These are phyloP conservation scores for Colletotrichum eremochloae DNA, from an alignment of 2,329 filamentous ascomycete genomes.

Conservation along the genomic window DNA sequence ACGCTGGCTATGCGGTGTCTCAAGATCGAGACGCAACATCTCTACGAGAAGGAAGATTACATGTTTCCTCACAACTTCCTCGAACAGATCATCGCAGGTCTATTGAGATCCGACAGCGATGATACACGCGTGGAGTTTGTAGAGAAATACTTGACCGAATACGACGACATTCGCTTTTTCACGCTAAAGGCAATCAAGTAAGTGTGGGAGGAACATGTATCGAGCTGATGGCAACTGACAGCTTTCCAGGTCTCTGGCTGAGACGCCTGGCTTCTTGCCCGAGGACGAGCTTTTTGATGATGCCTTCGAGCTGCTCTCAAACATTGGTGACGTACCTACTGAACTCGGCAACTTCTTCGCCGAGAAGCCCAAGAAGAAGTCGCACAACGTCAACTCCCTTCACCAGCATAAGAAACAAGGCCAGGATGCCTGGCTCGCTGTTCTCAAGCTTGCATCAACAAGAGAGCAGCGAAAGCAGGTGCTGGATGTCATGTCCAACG, in stretches of 20 bases:
- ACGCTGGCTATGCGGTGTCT: slow-evolving; percentile 86
- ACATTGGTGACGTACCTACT: slow-evolving; percentile 78
- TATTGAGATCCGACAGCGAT: slow-evolving; percentile 71
- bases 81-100: slow-evolving; percentile 69
- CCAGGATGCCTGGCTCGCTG: slow-evolving; percentile 87
- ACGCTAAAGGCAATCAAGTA: slow-evolving; percentile 82
- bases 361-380: slow-evolving; percentile 73
- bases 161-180: slow-evolving; percentile 87
- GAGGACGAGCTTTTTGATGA: slow-evolving; percentile 64
- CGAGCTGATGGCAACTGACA: slow-evolving; percentile 23
- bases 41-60: slow-evolving; percentile 72
- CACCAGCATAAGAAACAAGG: slow-evolving; percentile 82
- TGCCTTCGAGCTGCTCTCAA: slow-evolving; percentile 72
- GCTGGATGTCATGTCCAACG: slow-evolving; percentile 79
- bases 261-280: slow-evolving; percentile 42
- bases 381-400: slow-evolving; percentile 74
- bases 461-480: slow-evolving; percentile 84
- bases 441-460: slow-evolving; percentile 76
- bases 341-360: slow-evolving; percentile 79
- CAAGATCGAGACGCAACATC: slow-evolving; percentile 80
- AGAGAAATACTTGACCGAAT: slow-evolving; percentile 82
- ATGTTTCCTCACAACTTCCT: slow-evolving; percentile 79
- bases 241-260: slow-evolving; percentile 50
- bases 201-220: slow-evolving; percentile 49
- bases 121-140: slow-evolving; percentile 79